Conservation (phyloP, 805 yeast genomes). For the Kodamaea sagamina region DNA sequence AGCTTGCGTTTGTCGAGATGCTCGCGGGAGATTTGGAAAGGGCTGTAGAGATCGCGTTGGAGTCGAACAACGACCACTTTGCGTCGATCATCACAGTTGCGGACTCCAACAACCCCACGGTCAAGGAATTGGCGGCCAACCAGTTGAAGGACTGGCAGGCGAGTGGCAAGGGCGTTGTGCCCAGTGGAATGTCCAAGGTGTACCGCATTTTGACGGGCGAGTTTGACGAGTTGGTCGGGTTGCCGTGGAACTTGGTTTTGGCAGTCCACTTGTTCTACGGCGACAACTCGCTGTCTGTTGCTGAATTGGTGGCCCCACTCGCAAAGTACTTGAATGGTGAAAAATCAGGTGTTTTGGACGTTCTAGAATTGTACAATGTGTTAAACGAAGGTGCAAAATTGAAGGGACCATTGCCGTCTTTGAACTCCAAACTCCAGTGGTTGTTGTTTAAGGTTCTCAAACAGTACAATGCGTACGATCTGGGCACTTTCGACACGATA, state of each 20-base stretch:
- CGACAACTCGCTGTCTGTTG: slow-evolving; percentile 23
- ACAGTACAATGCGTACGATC: slow-evolving; percentile 10
- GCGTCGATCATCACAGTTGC: slow-evolving; percentile 67
- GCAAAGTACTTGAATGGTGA: background rate
- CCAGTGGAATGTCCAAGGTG: slow-evolving; percentile 55
- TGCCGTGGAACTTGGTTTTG: slow-evolving; percentile 69
- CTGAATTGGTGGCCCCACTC: slow-evolving; percentile 1
- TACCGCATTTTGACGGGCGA: slow-evolving; percentile 66
- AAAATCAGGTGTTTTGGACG: slow-evolving; percentile 3
- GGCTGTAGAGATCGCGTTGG: slow-evolving; percentile 64
- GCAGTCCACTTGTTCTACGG: slow-evolving; percentile 67
- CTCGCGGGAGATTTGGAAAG: slow-evolving; percentile 57
- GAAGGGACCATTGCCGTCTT: background rate
- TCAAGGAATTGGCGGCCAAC: slow-evolving; percentile 52
- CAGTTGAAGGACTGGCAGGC: slow-evolving; percentile 72
- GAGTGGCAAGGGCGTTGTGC: slow-evolving; percentile 47
- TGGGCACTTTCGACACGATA: slow-evolving; percentile 25
- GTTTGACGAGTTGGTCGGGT: slow-evolving; percentile 31
- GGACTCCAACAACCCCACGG: slow-evolving; percentile 68
- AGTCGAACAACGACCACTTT: slow-evolving; percentile 66
- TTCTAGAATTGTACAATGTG: slow-evolving; percentile 4
- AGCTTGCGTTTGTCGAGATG: slow-evolving; percentile 50
- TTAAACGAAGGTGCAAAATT: slow-evolving; percentile 18
- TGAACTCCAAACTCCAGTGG: slow-evolving; percentile 53
- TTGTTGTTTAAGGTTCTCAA: slow-evolving; percentile 46